Percentiles rank a stretch among this genome's conserved stretches.
These are phyloP conservation scores for Brassica nigra DNA, from an alignment of 345 rosid species.

Conservation along the genomic window DNA sequence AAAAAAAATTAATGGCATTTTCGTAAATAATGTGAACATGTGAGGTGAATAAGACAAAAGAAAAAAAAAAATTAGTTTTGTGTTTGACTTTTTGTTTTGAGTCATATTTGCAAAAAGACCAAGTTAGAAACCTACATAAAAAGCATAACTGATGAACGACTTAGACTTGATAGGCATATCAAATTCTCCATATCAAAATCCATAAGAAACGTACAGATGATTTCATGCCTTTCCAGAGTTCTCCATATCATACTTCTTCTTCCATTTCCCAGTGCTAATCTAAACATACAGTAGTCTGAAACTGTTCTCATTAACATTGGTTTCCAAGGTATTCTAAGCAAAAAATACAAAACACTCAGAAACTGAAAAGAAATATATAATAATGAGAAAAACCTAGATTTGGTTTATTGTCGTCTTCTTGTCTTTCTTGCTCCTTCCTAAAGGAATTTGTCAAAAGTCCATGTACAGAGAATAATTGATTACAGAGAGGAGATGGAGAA, in stretches of 20 bases:
- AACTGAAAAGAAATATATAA: not conserved
- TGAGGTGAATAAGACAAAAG: no score
- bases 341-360: not conserved
- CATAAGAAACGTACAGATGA: no score
- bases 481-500: not conserved
- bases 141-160: not conserved
- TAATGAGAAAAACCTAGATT: not conserved
- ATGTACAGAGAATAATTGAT: not conserved
- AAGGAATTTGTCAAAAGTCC: not conserved
- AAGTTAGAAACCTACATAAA: not conserved
- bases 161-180: not conserved
- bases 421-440: not conserved
- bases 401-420: not conserved
- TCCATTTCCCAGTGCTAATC: no score
- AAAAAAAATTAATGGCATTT: no score
- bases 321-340: no score
- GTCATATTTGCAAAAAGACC: not conserved
- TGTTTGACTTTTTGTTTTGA: no score
- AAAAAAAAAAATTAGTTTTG: no score
- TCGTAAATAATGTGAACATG: no score
- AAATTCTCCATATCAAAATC: not conserved
- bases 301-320: no score
- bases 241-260: no score
- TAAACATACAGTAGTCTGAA: no score
- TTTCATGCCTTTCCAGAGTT: no score